Base-by-base conservation (phyloP, 2,329 filamentous ascomycete species). In the Fusarium albosuccineum region DNA sequence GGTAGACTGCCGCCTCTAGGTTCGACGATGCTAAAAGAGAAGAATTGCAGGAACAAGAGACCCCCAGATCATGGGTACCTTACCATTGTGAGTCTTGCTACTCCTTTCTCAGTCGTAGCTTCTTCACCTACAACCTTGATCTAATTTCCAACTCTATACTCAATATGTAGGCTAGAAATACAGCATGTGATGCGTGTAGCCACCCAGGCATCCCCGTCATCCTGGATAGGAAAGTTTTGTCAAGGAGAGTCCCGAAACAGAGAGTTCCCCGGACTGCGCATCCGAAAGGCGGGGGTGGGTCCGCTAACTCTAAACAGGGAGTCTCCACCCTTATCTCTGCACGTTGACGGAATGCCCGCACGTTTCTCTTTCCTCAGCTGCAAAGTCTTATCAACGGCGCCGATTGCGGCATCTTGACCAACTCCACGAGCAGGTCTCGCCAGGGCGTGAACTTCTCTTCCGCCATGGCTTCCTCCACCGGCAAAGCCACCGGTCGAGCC, bases 161-260 rank as follows among this genome's bases (percentile, higher is more conserved):
- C 22, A 22, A 5, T 1, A 22, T 22, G 1, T 22, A 4, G 5
- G 22, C 3, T 22, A 22, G 22, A 22, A 22, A 22, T 22, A 22
- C 22, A 5, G 22, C 22, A 22, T 22, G 3, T 22, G 22, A 22
- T 4, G 22, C 22, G 22, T 22, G 22, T 22, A 22, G 22, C 22
- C 3, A 22, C 22, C 3, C 22, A 22, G 22, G 4, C 22, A 22
- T 22, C 22, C 4, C 22, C 4, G 22, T 22, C 3, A 22, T 56
- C 33, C 29, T 41, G 36, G 17, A 44, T 36, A 56, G 66, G 66
- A 66, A 68, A 36, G 65, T 57, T 41, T 66, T 36, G 17, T 62
- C 66, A 66, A n/a, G 13, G 10, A 14, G 6, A n/a, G 9, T 17
- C 26, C 16, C 27, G 13, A 44, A 13, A n/a, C 4, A 14, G 17